These are phyloP conservation scores for Coelastrella sp. DNA, from an alignment of 139 green algal genomes.

Conservation along the genomic window DNA sequence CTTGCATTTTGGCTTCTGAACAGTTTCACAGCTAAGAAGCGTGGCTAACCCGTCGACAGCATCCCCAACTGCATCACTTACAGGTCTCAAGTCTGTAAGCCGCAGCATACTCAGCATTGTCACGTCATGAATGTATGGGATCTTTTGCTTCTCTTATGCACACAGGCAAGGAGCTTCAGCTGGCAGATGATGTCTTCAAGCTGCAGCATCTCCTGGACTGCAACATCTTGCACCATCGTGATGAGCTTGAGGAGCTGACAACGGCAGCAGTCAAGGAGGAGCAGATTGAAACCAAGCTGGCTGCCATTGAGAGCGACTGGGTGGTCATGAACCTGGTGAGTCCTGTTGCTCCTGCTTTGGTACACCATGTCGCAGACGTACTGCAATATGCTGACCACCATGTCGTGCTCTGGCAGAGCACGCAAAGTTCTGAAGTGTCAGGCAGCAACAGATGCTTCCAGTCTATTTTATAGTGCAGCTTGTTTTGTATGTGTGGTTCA, in stretches of 20 bases:
- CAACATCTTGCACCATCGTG: slow-evolving; percentile 76
- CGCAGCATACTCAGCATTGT: background rate
- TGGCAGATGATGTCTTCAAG: slow-evolving; percentile 92
- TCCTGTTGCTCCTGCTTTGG: no score
- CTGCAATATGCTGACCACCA: no score
- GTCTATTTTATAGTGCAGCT: no score
- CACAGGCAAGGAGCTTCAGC: slow-evolving; percentile 74
- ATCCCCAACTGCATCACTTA: no score
- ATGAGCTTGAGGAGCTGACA: slow-evolving; percentile 93
- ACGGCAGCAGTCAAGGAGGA: slow-evolving; percentile 91
- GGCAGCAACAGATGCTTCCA: no score
- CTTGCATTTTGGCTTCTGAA: background rate
- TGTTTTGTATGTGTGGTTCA: background rate
- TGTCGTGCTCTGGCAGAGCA: no score
- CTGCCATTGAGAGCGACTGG: slow-evolving; percentile 73
- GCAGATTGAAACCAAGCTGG: slow-evolving; percentile 85
- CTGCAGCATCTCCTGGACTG: slow-evolving; percentile 91
- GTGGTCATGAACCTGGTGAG: slow-evolving; percentile 78
- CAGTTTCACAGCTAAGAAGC: no score
- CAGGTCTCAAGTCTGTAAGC: background rate
- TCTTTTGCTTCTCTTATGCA: background rate
- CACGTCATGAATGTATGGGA: background rate
- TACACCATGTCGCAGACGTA: background rate
- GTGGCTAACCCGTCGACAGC: no score
- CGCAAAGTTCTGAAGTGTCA: no score